Evolutionary conservation across 2,329 filamentous ascomycete species (phyloP), one percentile per base, ranked within the genome.

Genomic region (Neonectria coccinea): DNA sequence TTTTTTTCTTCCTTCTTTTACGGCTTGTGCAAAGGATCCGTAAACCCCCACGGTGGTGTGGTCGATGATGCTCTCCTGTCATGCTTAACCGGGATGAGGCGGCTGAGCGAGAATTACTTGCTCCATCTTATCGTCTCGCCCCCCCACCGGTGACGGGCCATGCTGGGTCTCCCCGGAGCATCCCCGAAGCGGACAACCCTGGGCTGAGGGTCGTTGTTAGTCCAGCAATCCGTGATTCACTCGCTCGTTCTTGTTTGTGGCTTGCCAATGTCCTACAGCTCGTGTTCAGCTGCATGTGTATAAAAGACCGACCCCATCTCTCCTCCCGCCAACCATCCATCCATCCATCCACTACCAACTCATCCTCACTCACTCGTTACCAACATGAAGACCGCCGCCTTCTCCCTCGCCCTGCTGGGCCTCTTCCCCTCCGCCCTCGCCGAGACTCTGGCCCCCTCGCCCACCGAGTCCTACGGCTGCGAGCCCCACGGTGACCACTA

Each of bases 371-470:
- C 56, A 59, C 62, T 63, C 61, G 59, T 57, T 66, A 27, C 64
- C 63, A 74, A 68, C 48, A 74, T 74, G 72, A 74, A 74, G 64
- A 67, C 72, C 36, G 5, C 60, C 5, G 29, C 70, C 27, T 67
- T 74, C 44, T 66, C 70, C 1, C 31, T 70, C 56, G 69, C 70
- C 54, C 66, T 74, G 18, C 45, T 74, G 11, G 61, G 72, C 57
- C 58, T 74, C 33, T 56, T 73, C 55, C 72, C 72, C 2, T 42
- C 70, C 36, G 51, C 67, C 31, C 41, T 73, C 41, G 72, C 67
- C 27, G 60, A 66, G 61, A 62, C 59, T 62, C 53, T 56, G 14
- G 67, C 68, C 48, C 67, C 71, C 5, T 73, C 71, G 8, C 71
- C 71, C 14, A 73, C 71, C 50, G 66, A 69, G 60, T 66, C 63